These are phyloP conservation scores for Asterophora lycoperdoides DNA, from an alignment of 768 basidiomycete species.

Conservation along the genomic window DNA sequence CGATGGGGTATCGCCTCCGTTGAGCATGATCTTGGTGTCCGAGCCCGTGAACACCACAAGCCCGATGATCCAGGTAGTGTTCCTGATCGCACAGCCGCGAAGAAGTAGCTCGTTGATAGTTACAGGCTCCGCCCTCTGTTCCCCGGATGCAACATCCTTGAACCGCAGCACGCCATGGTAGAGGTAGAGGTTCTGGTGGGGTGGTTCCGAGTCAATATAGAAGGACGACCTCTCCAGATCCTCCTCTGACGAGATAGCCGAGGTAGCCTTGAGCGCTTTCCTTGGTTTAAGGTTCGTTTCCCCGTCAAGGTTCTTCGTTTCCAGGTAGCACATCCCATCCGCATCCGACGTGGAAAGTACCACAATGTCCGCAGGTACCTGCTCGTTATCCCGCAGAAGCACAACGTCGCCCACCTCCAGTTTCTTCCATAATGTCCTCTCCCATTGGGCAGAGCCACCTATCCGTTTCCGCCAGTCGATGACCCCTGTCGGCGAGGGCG, in stretches of 20 bases:
- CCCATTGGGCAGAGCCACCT: slow-evolving; percentile 79
- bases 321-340: slow-evolving; percentile 90
- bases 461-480: slow-evolving; percentile 74
- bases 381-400: slow-evolving; percentile 87
- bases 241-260: slow-evolving; percentile 75
- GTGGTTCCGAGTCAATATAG: slow-evolving; percentile 87
- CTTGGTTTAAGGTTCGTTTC: slow-evolving; percentile 96
- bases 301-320: slow-evolving; percentile 97
- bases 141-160: slow-evolving; percentile 46
- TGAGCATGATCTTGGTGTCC: slow-evolving; percentile 90
- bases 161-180: slow-evolving; percentile 87
- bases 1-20: slow-evolving; percentile 91
- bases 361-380: slow-evolving; percentile 93
- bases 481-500: slow-evolving; percentile 61
- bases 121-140: slow-evolving; percentile 61
- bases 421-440: slow-evolving; percentile 98
- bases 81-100: slow-evolving; percentile 85
- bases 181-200: slow-evolving; percentile 88
- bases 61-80: slow-evolving; percentile 90
- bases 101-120: slow-evolving; percentile 92
- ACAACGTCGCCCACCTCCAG: slow-evolving; percentile 97
- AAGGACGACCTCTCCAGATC: slow-evolving; percentile 87
- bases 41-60: slow-evolving; percentile 92
- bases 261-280: slow-evolving; percentile 70
- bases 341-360: slow-evolving; percentile 90